Evolutionary conservation across 176 grass and related monocot species (phyloP).

Genomic region (Musa beccarii): DNA sequence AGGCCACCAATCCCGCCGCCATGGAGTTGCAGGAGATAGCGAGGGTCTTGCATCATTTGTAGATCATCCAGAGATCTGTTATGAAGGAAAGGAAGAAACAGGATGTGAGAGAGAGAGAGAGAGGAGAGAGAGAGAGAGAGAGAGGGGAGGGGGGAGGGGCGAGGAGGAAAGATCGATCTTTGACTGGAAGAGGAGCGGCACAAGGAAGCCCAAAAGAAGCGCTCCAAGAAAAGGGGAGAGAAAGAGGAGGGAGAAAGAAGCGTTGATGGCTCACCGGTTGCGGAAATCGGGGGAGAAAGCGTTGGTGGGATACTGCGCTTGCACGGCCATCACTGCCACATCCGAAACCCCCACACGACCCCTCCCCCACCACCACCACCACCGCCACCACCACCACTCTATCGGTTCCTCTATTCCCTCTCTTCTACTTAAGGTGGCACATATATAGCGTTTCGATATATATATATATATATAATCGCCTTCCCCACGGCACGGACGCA

Average conservation of each 20-base stretch:
- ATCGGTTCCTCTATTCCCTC: not conserved
- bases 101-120: not conserved
- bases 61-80: conserved; percentile 6
- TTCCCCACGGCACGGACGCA: not conserved
- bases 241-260: not conserved
- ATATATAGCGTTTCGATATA: too few species aligned
- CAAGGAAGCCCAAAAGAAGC: not conserved
- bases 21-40: conserved; percentile 8
- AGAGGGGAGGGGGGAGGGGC: too few species aligned
- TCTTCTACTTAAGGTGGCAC: not conserved
- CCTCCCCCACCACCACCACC: too few species aligned
- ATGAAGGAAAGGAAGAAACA: not conserved
- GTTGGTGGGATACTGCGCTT: conserved; percentile 31
- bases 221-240: not conserved
- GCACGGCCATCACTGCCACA: conserved; percentile 28
- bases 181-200: not conserved
- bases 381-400: not conserved
- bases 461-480: not conserved
- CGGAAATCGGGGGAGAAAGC: conserved; percentile 28
- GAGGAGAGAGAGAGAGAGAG: too few species aligned
- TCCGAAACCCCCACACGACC: not conserved
- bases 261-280: not conserved
- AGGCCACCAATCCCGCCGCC: not conserved
- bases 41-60: not conserved
- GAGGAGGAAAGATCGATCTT: not conserved